Conservation (phyloP, 2,329 filamentous ascomycete genomes). For the Blastomyces parvus region DNA sequence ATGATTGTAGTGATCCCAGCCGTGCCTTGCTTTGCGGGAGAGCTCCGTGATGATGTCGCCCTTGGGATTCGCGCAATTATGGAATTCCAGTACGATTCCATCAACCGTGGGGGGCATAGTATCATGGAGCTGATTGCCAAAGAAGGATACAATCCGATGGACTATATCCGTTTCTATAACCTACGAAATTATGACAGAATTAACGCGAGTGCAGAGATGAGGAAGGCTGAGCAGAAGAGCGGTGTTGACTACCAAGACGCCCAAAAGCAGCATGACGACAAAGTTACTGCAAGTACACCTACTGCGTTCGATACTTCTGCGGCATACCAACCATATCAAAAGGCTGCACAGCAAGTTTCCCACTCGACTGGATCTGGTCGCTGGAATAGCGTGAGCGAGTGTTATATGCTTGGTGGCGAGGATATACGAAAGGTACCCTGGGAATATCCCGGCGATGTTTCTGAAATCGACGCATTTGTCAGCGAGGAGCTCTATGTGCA, state of each 20-base stretch:
- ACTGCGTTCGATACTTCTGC: constrained; percentile 32
- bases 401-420: constrained; percentile 66
- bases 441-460: constrained; percentile 59
- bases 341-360: constrained; percentile 50
- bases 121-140: constrained; percentile 71
- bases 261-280: constrained; percentile 35
- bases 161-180: constrained; percentile 92
- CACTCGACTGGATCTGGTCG: constrained; percentile 34
- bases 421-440: constrained; percentile 61
- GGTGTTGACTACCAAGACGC: constrained; percentile 39
- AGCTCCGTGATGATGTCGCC: constrained; percentile 73
- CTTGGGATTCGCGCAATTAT: constrained; percentile 87
- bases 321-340: constrained; percentile 61
- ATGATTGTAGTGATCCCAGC: constrained; percentile 86
- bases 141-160: constrained; percentile 63
- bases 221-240: constrained; percentile 39
- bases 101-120: constrained; percentile 81
- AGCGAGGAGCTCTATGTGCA: constrained; percentile 95
- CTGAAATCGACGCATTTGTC: constrained; percentile 80
- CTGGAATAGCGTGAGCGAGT: constrained; percentile 58
- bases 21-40: constrained; percentile 88
- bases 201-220: constrained; percentile 66
- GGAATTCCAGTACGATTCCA: constrained; percentile 97
- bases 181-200: constrained; percentile 85
- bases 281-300: constrained; percentile 34